These are phyloP conservation scores for Raffaelea albimanens DNA, from an alignment of 2,329 filamentous ascomycete species.

Conservation along the genomic window DNA sequence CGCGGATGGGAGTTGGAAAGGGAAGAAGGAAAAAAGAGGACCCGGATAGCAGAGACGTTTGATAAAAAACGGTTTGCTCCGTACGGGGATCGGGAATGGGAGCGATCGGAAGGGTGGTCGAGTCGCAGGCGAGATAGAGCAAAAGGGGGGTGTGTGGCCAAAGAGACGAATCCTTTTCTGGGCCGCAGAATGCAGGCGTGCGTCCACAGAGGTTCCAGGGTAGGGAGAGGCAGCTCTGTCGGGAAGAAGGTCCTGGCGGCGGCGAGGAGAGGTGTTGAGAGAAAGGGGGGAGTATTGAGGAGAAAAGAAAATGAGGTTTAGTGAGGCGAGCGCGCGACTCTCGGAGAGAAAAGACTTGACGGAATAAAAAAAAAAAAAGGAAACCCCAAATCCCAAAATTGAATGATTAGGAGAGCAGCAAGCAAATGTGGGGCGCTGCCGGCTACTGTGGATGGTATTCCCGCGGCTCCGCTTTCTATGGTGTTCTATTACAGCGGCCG, in stretches of 20 bases:
- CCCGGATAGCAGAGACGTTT: neutral
- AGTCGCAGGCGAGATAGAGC: too few relatives aligned
- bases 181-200: too few relatives aligned
- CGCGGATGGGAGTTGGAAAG: neutral
- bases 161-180: too few relatives aligned
- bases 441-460: constrained; percentile 1
- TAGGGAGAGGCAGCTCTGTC: too few relatives aligned
- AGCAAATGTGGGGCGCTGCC: constrained; percentile 1
- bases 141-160: too few relatives aligned
- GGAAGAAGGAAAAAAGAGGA: neutral
- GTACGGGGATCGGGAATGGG: neutral
- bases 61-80: neutral
- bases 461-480: constrained; percentile 2
- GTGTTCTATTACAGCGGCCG: too few relatives aligned
- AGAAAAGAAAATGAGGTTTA: neutral
- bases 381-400: neutral
- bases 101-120: too few relatives aligned
- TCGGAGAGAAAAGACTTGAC: neutral
- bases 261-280: too few relatives aligned
- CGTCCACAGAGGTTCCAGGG: too few relatives aligned
- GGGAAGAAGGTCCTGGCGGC: too few relatives aligned
- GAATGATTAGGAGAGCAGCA: constrained; percentile 4
- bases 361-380: constrained; percentile 1
- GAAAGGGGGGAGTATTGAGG: neutral
- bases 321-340: neutral